Evolutionary conservation across 1,284 basidiomycete species (phyloP), one percentile per base, ranked within the genome.

Genomic region (Tilletia horrida): DNA sequence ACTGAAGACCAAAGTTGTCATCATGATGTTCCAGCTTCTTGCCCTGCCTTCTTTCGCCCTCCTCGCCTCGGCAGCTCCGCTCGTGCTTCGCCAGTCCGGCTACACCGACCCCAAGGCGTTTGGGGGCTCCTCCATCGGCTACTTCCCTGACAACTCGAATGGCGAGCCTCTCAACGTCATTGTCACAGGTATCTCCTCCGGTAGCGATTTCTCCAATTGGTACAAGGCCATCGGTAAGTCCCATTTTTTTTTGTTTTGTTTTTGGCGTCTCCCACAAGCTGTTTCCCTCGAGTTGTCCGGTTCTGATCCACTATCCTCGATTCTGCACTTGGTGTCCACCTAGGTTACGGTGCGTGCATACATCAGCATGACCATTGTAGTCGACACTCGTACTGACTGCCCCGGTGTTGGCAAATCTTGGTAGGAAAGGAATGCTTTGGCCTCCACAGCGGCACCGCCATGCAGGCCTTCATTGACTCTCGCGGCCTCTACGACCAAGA

Each of bases 401-500:
- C 43, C 43, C 18, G 9, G 9, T 44, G 9, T 18, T 44, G n/a
- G n/a, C n/a, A n/a, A n/a, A 50, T 27, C 6, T 27, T 40, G 11
- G 16, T 29, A 59, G 55, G 29, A 14, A 85, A 85, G 63, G 89
- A 91, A 80, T 91, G 90, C 78, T 73, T 86, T 9, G 85, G 85
- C 2, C 70, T 90, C 68, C 89, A 89, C 74, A 72, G 87, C 13
- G 89, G 89, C 2, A 84, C 74, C 43, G 86, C 86, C 0, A 88
- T 90, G 74, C 83, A 86, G 57, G 89, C 89, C 29, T 85, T 90
- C 9, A 90, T 89, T 14, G 89, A 91, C 70, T 88, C 87, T 1
- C 76, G 83, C 13, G 84, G 84, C 9, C 79, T 79, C 65, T 82
- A 82, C 74, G 69, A 79, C 23, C 84, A 86, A 74, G 79, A 83